A percentile compares a stretch with the other conserved stretches of the same genome.
Conservation (phyloP, 2,329 filamentous ascomycete genomes). For the Penicillium sp. region DNA sequence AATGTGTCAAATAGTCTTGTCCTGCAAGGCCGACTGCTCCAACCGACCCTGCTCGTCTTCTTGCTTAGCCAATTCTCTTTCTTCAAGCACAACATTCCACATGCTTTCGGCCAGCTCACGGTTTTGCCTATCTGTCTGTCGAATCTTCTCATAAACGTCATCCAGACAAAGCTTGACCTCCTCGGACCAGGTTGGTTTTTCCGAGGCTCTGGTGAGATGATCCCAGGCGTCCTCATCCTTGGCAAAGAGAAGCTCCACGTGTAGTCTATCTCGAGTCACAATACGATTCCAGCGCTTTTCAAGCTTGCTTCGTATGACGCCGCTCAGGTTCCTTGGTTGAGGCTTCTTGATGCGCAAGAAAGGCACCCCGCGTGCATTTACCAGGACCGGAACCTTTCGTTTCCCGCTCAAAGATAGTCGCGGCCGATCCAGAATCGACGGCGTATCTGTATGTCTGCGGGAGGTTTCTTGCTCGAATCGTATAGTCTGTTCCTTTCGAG, state of each 20-base stretch:
- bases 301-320: constrained; percentile 45
- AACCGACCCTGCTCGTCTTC: constrained; percentile 30
- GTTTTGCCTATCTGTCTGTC: constrained; percentile 36
- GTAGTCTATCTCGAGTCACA: constrained; percentile 40
- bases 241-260: constrained; percentile 41
- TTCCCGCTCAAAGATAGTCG: constrained; percentile 41
- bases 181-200: constrained; percentile 36
- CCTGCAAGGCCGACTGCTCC: constrained; percentile 5
- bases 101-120: constrained; percentile 41
- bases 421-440: constrained; percentile 46
- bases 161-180: constrained; percentile 28
- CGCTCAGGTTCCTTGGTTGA: constrained; percentile 48
- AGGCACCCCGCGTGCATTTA: constrained; percentile 51
- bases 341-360: constrained; percentile 54
- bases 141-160: constrained; percentile 35
- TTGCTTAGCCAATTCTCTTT: constrained; percentile 43
- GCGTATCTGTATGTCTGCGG: constrained; percentile 41
- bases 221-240: constrained; percentile 53
- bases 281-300: constrained; percentile 44
- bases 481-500: constrained; percentile 34
- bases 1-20: neutral
- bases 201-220: constrained; percentile 32
- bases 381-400: constrained; percentile 49
- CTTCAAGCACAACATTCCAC: constrained; percentile 50
- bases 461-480: constrained; percentile 38